Evolutionary conservation across 345 rosid genomes (phyloP), one percentile per base, ranked within the genome.

Genomic region (Acer yangbiense): DNA sequence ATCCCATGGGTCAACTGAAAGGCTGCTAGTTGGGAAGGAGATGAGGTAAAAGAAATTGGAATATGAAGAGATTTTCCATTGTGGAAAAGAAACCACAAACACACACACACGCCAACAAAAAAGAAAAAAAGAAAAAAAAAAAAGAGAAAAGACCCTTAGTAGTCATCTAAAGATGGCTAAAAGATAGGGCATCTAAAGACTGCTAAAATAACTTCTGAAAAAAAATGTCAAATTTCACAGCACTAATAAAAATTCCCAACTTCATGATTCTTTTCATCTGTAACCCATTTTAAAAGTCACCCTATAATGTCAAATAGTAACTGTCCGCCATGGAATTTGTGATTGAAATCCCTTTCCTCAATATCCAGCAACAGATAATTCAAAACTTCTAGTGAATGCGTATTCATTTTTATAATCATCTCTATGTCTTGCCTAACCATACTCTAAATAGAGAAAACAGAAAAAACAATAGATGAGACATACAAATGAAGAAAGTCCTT

Each of bases 401-500:
- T 18, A 18, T 27, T 75, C 50, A 65, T 9, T 21, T 46, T 43
- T 68, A 43, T 58, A 1, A 69, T 43, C 21, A 57, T 1, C 29
- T 43, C 54, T 43, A 9, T 17, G 18, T 48, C 44, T 20, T 11
- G 44, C 4, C 17, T 69, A 72, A 77, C 54, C 73, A 41, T 21
- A 52, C 68, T 62, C 74, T n/a, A 9, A 16, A 35, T 20, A 18
- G 7, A 77, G 50, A 29, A 71, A 82, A 67, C 65, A 13, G 58
- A 13, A 41, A 39, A 77, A 70, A 68, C 3, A 67, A 65, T 9
- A 54, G 65, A 48, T 20, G 16, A 72, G n/a, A 79, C 97, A 57
- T 94, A 96, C 98, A 85, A 96, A 96, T 80, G 99, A 86, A 70
- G 94, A 76, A 44, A 96, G 97, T 64, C 99, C 99, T 90, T 90